Evolutionary conservation across 164 flowering plant genomes (phyloP).

Genomic region (Chimonanthus praecox): DNA sequence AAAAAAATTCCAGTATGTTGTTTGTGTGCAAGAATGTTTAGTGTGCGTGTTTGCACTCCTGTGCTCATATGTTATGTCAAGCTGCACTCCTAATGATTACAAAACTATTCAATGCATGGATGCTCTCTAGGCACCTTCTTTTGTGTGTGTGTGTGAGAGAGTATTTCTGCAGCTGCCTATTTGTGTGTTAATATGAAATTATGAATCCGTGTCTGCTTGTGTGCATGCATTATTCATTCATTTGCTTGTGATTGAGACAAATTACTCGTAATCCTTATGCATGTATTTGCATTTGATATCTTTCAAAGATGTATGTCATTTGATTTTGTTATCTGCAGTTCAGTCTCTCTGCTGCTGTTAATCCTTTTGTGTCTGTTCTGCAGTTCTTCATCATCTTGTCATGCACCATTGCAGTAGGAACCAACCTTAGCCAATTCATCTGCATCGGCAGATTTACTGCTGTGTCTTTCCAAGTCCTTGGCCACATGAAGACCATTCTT

Average conservation of each 20-base stretch:
- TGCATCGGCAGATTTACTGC: slow-evolving; percentile 92
- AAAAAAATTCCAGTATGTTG: not conserved
- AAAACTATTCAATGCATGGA: too few relatives aligned
- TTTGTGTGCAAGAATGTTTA: too few relatives aligned
- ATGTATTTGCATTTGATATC: not conserved
- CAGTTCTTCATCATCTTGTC: slow-evolving; percentile 67
- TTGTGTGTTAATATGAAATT: too few relatives aligned
- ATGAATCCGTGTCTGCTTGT: not conserved
- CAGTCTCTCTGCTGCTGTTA: not conserved
- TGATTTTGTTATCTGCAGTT: not conserved
- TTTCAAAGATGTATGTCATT: not conserved
- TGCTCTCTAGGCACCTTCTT: not conserved
- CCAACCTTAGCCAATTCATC: slow-evolving; percentile 79
- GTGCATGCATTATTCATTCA: not conserved
- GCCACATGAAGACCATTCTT: slow-evolving; percentile 81
- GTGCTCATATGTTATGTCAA: too few relatives aligned
- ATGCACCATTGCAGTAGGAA: slow-evolving; percentile 74
- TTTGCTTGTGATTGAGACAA: not conserved
- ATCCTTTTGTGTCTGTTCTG: slow-evolving; percentile 9
- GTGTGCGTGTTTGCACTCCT: too few relatives aligned
- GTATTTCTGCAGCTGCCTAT: too few relatives aligned
- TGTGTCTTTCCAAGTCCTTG: slow-evolving; percentile 84
- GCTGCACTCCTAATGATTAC: too few relatives aligned
- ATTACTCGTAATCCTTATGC: not conserved
- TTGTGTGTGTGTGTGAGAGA: too few relatives aligned